These are phyloP conservation scores for Pseudogymnoascus sp. DNA, from an alignment of 2,329 filamentous ascomycete genomes.

Conservation along the genomic window DNA sequence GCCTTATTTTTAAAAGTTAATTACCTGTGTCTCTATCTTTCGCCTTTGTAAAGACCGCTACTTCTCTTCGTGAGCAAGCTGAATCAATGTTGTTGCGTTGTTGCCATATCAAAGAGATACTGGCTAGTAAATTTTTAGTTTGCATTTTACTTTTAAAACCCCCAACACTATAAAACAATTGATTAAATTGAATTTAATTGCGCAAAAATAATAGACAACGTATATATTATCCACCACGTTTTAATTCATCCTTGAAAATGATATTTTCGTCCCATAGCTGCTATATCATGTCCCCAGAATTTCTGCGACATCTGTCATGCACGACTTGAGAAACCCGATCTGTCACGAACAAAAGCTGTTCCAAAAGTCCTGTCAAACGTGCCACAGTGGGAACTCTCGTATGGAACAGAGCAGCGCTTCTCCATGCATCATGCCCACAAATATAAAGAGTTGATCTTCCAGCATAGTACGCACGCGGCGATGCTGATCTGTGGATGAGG, in stretches of 20 bases:
- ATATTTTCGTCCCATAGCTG: neutral
- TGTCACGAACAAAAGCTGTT: neutral
- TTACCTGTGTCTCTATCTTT: too few species aligned
- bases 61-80: neutral
- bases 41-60: too few species aligned
- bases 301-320: neutral
- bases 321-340: neutral
- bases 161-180: neutral
- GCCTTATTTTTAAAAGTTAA: too few species aligned
- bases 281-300: neutral
- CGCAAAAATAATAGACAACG: neutral
- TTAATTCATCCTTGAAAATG: too few species aligned
- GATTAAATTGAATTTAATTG: neutral
- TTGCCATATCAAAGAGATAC: neutral
- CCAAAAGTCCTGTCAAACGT: neutral
- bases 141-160: neutral
- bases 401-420: neutral
- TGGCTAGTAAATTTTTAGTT: neutral
- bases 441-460: neutral
- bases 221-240: neutral
- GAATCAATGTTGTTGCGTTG: neutral
- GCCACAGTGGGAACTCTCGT: neutral
- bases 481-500: neutral
- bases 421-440: neutral
- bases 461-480: neutral